These are phyloP conservation scores for Backusella circina DNA, from an alignment of 192 early-diverging fungal species.

Conservation along the genomic window DNA sequence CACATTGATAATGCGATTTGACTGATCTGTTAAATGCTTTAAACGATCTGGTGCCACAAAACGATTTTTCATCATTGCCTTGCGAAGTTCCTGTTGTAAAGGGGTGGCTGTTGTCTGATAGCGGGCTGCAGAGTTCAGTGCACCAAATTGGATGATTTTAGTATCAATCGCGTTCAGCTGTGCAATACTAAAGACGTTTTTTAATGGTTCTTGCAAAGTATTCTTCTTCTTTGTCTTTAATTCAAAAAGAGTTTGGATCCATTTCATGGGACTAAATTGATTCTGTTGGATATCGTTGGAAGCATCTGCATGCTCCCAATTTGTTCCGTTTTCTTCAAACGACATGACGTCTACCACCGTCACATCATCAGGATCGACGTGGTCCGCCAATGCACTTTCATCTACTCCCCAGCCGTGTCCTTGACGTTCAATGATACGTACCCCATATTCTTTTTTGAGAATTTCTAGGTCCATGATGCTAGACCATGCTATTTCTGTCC, in stretches of 20 bases:
- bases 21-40: neutral
- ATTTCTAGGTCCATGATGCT: slow-evolving; percentile 11
- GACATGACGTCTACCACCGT: slow-evolving; percentile 11
- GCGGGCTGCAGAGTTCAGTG: neutral
- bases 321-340: slow-evolving; percentile 9
- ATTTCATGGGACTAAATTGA: neutral
- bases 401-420: neutral
- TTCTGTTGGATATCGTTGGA: neutral
- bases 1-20: neutral
- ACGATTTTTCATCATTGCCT: neutral
- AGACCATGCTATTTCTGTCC: slow-evolving; percentile 24
- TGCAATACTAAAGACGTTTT: neutral
- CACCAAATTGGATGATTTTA: slow-evolving; percentile 17
- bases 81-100: neutral
- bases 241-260: neutral
- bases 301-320: slow-evolving; percentile 4
- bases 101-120: neutral
- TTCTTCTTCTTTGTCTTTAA: neutral
- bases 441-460: slow-evolving; percentile 7
- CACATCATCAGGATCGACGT: neutral
- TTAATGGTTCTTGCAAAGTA: neutral
- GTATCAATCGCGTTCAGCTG: neutral
- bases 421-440: slow-evolving; percentile 19
- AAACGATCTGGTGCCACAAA: slow-evolving; percentile 8
- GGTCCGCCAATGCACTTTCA: neutral